Conservation (phyloP, 2,329 filamentous ascomycete genomes). For the Juglanconis sp. region DNA sequence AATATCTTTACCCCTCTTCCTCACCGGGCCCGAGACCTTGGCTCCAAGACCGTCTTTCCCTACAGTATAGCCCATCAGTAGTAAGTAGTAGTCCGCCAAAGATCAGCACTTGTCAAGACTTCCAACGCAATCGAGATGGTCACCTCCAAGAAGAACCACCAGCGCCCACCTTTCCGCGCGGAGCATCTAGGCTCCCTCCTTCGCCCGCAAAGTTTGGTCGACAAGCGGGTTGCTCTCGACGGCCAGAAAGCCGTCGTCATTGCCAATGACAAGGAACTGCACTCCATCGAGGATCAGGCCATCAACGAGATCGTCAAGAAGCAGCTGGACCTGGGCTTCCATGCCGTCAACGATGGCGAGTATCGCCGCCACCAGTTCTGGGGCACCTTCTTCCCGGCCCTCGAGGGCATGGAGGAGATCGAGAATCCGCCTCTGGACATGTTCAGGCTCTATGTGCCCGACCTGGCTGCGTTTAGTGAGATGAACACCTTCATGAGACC, state of each 20-base stretch:
- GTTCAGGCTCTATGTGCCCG: constrained; percentile 37
- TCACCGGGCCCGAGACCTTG: too few species aligned
- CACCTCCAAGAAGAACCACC: constrained; percentile 18
- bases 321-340: constrained; percentile 56
- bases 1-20: background rate
- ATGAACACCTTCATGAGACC: background rate
- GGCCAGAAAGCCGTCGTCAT: constrained; percentile 35
- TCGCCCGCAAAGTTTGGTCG: constrained; percentile 62
- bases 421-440: constrained; percentile 30
- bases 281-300: constrained; percentile 52
- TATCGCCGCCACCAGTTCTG: constrained; percentile 41
- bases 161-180: constrained; percentile 62
- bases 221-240: constrained; percentile 34
- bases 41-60: too few species aligned
- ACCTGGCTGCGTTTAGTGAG: constrained; percentile 39
- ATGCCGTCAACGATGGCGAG: constrained; percentile 59
- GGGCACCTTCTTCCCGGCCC: constrained; percentile 34
- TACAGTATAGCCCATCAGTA: too few species aligned
- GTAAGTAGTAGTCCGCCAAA: too few species aligned
- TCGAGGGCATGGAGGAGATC: constrained; percentile 40
- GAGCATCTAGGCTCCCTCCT: constrained; percentile 74
- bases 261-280: constrained; percentile 41
- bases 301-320: constrained; percentile 57
- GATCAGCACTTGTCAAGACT: background rate
- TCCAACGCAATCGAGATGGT: background rate